Conservation (phyloP, 1,139 yeast species). For the Protomyces lactucae-debilis region DNA sequence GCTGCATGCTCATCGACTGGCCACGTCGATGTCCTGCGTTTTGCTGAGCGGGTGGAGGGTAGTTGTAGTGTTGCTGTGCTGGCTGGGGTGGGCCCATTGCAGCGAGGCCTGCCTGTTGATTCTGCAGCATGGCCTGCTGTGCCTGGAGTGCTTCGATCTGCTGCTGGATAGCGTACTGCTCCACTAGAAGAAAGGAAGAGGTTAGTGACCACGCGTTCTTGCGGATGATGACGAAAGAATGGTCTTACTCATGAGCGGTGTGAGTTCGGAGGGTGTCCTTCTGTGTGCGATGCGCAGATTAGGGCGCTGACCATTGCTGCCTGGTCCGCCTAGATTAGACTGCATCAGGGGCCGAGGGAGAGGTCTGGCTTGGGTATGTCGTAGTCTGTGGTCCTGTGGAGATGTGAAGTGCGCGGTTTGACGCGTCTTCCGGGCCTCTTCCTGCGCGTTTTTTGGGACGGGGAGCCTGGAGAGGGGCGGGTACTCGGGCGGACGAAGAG, state of each 20-base stretch:
- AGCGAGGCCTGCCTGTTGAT: conserved; percentile 19
- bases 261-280: conserved; percentile 25
- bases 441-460: not conserved
- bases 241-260: conserved; percentile 26
- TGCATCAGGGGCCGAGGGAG: conserved; percentile 8
- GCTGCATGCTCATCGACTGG: conserved; percentile 32
- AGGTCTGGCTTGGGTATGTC: not conserved
- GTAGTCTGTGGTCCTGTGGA: not conserved
- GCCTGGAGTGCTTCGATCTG: conserved; percentile 26
- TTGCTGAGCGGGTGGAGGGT: not conserved
- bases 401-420: not conserved
- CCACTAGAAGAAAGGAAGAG: conserved; percentile 7
- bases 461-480: not conserved
- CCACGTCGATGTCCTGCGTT: conserved; percentile 30
- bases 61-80: conserved; percentile 1
- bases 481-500: not conserved
- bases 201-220: not conserved
- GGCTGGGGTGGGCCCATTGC: conserved; percentile 14
- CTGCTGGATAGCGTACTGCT: conserved; percentile 24
- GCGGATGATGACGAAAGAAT: not conserved
- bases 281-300: conserved; percentile 25
- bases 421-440: not conserved
- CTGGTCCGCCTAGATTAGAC: conserved; percentile 22
- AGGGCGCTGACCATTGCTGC: conserved; percentile 9
- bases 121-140: conserved; percentile 26